Conservation (phyloP, 2,329 filamentous ascomycete species). For the Sporothrix schenckii region DNA sequence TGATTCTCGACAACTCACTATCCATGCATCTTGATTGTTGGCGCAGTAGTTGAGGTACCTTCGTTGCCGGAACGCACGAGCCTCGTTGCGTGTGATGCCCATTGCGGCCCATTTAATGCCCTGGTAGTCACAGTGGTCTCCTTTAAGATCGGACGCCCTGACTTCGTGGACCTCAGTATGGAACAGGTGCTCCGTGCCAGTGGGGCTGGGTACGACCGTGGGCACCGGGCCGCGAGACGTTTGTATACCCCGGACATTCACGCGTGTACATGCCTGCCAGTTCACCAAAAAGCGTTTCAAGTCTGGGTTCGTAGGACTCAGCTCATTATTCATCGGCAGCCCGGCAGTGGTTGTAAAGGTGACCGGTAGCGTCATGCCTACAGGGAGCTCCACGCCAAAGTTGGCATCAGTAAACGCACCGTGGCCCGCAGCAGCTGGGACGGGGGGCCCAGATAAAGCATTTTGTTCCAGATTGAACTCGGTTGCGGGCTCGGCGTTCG, state of each 20-base stretch:
- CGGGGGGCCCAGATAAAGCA: not conserved
- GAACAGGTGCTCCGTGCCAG: not conserved
- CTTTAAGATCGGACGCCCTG: conserved; percentile 54
- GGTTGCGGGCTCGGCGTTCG: not conserved
- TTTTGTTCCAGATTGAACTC: not conserved
- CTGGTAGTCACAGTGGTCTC: conserved; percentile 61
- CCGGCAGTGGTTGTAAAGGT: conserved; percentile 5
- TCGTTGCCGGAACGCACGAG: conserved; percentile 51
- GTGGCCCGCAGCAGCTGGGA: not conserved
- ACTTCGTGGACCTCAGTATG: conserved; percentile 38
- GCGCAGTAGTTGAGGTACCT: conserved; percentile 63
- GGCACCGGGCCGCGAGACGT: not conserved
- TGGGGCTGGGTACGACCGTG: not conserved
- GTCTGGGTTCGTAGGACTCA: conserved; percentile 8
- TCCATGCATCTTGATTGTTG: conserved; percentile 51
- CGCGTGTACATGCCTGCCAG: not conserved
- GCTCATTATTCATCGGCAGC: conserved; percentile 3
- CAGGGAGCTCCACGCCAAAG: not conserved
- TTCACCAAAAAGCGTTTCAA: conserved; percentile 14
- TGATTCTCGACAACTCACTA: conserved; percentile 48
- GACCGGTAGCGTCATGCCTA: not conserved
- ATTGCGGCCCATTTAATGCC: conserved; percentile 61
- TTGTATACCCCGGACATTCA: not conserved
- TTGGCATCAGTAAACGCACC: not conserved
- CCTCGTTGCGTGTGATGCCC: conserved; percentile 54